Evolutionary conservation across 306 rosid genomes (phyloP).

Genomic region (Hylodesmum podocarpum): DNA sequence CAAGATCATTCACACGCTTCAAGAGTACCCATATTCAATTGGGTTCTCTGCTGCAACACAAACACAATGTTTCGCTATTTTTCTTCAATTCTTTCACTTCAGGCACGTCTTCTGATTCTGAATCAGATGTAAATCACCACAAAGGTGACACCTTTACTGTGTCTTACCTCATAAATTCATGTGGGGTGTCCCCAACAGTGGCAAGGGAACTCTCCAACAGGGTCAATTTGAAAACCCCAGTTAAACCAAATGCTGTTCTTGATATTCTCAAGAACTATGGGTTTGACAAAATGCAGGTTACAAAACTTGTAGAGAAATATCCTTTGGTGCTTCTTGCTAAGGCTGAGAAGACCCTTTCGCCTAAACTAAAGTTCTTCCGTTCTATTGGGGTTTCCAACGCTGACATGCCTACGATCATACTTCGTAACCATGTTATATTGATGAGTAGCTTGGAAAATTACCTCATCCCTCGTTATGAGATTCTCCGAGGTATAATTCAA

Average conservation of each 20-base stretch:
- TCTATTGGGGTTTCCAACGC: slow-evolving; percentile 37
- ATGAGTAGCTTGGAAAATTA: slow-evolving; percentile 17
- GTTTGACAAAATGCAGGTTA: slow-evolving; percentile 29
- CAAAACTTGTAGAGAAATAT: not conserved
- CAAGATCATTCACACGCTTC: not conserved
- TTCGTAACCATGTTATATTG: not conserved
- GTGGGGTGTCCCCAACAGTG: slow-evolving; percentile 36
- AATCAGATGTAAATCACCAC: not conserved
- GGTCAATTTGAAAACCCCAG: not conserved
- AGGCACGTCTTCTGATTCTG: not conserved
- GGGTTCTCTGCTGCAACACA: not conserved
- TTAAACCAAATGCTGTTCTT: slow-evolving; percentile 30
- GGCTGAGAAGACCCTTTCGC: slow-evolving; percentile 33
- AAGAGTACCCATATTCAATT: not conserved
- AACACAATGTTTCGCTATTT: not conserved
- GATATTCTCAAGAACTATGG: slow-evolving; percentile 30
- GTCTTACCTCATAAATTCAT: slow-evolving; percentile 35
- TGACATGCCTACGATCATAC: slow-evolving; percentile 24
- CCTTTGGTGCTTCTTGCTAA: slow-evolving; percentile 14
- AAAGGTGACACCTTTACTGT: slow-evolving; percentile 21
- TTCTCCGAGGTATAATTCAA: not conserved
- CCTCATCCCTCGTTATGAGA: slow-evolving; percentile 30
- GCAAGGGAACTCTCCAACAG: slow-evolving; percentile 13
- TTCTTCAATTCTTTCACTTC: not conserved
- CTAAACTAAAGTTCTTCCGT: slow-evolving; percentile 37